Conservation (phyloP, 495 filamentous ascomycete species). For the Hypoxylon subgilvum region DNA sequence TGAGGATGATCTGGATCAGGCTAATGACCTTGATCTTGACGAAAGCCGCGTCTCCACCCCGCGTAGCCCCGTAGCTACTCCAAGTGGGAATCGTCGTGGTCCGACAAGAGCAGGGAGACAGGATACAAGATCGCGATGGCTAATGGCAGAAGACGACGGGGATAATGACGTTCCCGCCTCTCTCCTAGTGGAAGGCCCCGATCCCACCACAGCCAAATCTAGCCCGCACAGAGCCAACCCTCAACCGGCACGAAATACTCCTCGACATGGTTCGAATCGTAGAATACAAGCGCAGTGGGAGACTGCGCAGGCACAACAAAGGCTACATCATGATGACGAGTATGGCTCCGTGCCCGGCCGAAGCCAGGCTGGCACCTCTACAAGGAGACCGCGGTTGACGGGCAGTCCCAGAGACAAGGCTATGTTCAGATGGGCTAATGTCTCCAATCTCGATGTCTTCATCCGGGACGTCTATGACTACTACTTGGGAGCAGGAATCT, state of each 20-base stretch:
- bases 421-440: constrained; percentile 95
- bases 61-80: constrained; percentile 54
- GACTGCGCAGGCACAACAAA: constrained; percentile 65
- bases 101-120: constrained; percentile 5
- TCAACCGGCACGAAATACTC: constrained; percentile 26
- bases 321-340: constrained; percentile 58
- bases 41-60: constrained; percentile 64
- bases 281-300: constrained; percentile 70
- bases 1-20: constrained; percentile 70
- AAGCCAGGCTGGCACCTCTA: constrained; percentile 22
- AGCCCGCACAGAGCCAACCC: constrained; percentile 32
- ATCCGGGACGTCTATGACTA: constrained; percentile 90
- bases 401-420: constrained; percentile 79
- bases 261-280: constrained; percentile 58
- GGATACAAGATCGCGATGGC: constrained; percentile 41
- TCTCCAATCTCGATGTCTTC: constrained; percentile 89
- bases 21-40: constrained; percentile 67
- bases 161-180: constrained; percentile 94
- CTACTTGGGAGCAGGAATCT: constrained; percentile 82
- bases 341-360: constrained; percentile 42
- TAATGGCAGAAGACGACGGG: constrained; percentile 67
- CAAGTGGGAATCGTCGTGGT: constrained; percentile 19
- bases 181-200: constrained; percentile 72
- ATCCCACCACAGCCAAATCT: constrained; percentile 43
- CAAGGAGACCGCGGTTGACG: constrained; percentile 47